phyloP scores from a whole-genome alignment of 2,329 filamentous ascomycete genomes.

The Stagonosporopsis rhizophila region DNA sequence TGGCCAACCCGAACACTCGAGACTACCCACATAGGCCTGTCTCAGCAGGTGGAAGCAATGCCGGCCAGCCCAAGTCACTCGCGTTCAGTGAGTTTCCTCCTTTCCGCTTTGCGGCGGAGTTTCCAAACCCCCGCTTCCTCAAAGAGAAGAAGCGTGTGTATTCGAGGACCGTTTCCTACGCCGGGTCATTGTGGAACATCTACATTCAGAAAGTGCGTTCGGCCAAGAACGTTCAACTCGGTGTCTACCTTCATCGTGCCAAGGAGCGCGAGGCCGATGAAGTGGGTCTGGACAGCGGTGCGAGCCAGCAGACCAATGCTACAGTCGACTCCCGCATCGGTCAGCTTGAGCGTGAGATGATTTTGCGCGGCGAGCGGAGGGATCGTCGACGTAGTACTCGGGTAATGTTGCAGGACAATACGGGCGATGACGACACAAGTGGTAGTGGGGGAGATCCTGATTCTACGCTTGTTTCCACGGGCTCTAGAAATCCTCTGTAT shows the following conservation, averaged over 20 bases:
- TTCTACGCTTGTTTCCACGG: constrained; percentile 40
- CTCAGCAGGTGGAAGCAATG: constrained; percentile 46
- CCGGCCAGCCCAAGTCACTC: constrained; percentile 49
- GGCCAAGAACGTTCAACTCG: constrained; percentile 63
- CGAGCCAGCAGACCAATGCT: constrained; percentile 48
- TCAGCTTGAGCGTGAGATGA: constrained; percentile 61
- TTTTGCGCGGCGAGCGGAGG: constrained; percentile 51
- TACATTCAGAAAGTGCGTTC: constrained; percentile 67
- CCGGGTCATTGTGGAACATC: constrained; percentile 67
- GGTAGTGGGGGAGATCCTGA: constrained; percentile 57
- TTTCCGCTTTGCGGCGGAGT: constrained; percentile 66
- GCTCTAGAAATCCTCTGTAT: constrained; percentile 31
- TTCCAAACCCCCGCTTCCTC: constrained; percentile 62
- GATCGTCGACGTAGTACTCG: constrained; percentile 41
- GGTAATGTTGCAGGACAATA: constrained; percentile 30
- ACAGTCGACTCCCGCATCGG: constrained; percentile 63
- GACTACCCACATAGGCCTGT: constrained; percentile 42
- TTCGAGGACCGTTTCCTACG: constrained; percentile 65
- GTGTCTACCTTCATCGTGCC: constrained; percentile 65
- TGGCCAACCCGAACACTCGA: constrained; percentile 45
- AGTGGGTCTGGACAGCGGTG: constrained; percentile 47
- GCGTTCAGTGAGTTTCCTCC: constrained; percentile 64
- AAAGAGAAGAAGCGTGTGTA: constrained; percentile 68
- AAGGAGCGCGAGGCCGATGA: constrained; percentile 62
- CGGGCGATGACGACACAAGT: constrained; percentile 52